Evolutionary conservation across 345 rosid species (phyloP).

Genomic region (Sapria himalayana): DNA sequence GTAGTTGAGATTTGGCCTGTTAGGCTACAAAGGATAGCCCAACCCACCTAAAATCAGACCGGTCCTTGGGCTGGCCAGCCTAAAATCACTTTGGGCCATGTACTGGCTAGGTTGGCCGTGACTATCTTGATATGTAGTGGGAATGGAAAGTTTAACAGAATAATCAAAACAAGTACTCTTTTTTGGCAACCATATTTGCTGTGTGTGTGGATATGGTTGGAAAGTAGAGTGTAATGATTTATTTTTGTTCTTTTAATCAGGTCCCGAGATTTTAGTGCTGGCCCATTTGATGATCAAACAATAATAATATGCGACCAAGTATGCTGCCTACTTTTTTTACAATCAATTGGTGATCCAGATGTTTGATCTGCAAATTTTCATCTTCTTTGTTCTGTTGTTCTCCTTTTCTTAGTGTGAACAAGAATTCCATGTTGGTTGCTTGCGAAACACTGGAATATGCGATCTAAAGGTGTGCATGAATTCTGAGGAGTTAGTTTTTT

Average conservation of each 20-base stretch:
- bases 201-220: not conserved
- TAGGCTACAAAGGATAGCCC: too few relatives aligned
- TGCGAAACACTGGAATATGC: slow-evolving; percentile 49
- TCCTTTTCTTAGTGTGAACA: slow-evolving; percentile 54
- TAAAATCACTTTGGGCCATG: too few relatives aligned
- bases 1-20: too few relatives aligned
- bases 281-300: slow-evolving; percentile 56
- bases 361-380: not conserved
- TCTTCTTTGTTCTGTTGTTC: slow-evolving; percentile 3
- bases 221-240: not conserved
- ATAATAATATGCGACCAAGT: slow-evolving; percentile 95
- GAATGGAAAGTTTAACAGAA: too few relatives aligned
- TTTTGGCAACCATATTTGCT: too few relatives aligned
- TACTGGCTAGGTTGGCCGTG: too few relatives aligned
- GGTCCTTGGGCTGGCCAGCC: too few relatives aligned
- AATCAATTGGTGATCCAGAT: not conserved
- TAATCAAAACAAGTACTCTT: too few relatives aligned
- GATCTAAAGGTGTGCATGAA: slow-evolving; percentile 80
- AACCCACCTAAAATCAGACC: too few relatives aligned
- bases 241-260: slow-evolving; percentile 16
- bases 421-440: slow-evolving; percentile 64
- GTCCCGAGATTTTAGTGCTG: slow-evolving; percentile 56
- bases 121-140: too few relatives aligned
- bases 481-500: too few relatives aligned
- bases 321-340: slow-evolving; percentile 11